These are phyloP conservation scores for sunflower (Helianthus annuus) DNA, from an alignment of 129 eudicot genomes.

Conservation along the genomic window HanXRQr2.0-SUNRISE NC_035445.2:134324465-134324964, in stretches of 20 bases:
- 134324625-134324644: background rate
- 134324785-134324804: background rate
- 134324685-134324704: background rate
- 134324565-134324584: conserved; percentile 16
- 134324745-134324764: background rate
- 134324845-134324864: no score
- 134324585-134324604: conserved; percentile 12
- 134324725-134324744: background rate
- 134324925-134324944: no score
- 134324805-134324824: no score
- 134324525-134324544: conserved; percentile 23
- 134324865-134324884: no score
- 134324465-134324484: conserved; percentile 33
- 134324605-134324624: conserved; percentile 21
- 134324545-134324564: conserved; percentile 25
- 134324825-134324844: no score
- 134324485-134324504: conserved; percentile 5
- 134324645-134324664: background rate
- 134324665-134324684: background rate
- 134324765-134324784: background rate
- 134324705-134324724: background rate
- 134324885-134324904: no score
- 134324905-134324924: no score
- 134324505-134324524: background rate
- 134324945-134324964: no score